Percentiles rank a stretch among this genome's conserved stretches.
Evolutionary conservation across 2,329 filamentous ascomycete species (phyloP).

Genomic region (Mycosphaerelloides madeirae): DNA sequence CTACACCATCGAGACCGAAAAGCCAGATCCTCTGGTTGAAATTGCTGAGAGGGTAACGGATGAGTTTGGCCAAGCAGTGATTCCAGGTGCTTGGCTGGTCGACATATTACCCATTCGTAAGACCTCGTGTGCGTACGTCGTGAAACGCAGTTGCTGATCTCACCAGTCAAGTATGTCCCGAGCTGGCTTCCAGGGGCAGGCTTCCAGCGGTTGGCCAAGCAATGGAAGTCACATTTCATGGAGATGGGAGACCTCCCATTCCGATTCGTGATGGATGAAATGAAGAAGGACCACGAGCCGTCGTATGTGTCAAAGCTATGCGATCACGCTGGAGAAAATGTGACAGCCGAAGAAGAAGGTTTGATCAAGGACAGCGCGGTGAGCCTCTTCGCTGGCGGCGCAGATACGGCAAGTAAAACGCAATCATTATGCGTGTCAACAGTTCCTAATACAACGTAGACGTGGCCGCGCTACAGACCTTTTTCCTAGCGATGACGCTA

Average conservation of each 20-base stretch:
- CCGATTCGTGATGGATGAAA: conserved; percentile 39
- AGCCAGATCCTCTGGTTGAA: conserved; percentile 42
- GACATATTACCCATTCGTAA: conserved; percentile 41
- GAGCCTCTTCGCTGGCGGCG: conserved; percentile 40
- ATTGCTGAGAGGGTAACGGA: conserved; percentile 39
- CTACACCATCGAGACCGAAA: conserved; percentile 41
- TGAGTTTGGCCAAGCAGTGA: conserved; percentile 38
- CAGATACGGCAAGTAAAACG: conserved; percentile 34
- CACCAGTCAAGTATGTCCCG: conserved; percentile 38
- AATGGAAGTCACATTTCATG: conserved; percentile 33
- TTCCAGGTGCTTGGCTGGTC: conserved; percentile 43
- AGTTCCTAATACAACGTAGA: no score
- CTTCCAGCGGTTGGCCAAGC: conserved; percentile 41
- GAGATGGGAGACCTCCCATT: conserved; percentile 40
- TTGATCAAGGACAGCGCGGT: conserved; percentile 40
- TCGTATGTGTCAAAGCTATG: conserved; percentile 42
- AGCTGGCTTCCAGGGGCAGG: conserved; percentile 43
- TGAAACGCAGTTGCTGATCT: neutral
- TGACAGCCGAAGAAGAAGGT: conserved; percentile 30
- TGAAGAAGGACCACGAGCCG: conserved; percentile 25
- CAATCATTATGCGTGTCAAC: conserved; percentile 3
- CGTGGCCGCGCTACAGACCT: conserved; percentile 29
- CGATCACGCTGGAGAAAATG: conserved; percentile 22
- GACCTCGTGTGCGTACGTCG: neutral
- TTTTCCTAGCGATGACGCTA: conserved; percentile 31